Conservation (phyloP, 2,329 filamentous ascomycete species). For the Fusarium gaditjirri region DNA sequence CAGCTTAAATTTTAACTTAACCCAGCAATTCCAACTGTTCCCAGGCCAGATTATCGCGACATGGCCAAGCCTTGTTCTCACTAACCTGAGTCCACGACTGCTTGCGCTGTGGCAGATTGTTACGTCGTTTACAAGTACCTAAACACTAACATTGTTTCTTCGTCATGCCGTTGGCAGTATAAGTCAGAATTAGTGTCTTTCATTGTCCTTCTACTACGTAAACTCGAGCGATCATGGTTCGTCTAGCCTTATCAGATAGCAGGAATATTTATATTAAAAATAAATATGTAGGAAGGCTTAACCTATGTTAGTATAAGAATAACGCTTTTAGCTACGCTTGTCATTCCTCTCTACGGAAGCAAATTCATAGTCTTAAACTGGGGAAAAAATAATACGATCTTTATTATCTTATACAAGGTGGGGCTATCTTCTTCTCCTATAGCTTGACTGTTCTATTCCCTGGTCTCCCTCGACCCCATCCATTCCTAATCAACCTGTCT, state of each 20-base stretch:
- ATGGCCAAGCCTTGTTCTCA: neutral
- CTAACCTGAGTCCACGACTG: neutral
- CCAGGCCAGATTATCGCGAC: neutral
- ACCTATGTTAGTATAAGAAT: neutral
- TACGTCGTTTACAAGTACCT: neutral
- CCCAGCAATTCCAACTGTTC: neutral
- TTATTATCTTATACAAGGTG: neutral
- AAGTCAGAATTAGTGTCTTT: neutral
- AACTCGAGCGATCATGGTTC: neutral
- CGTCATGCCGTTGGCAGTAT: neutral
- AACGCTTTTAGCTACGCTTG: neutral
- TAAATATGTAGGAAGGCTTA: neutral
- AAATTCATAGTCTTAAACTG: neutral
- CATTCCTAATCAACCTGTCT: neutral
- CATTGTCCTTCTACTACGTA: neutral
- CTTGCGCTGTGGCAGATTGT: neutral
- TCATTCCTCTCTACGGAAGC: neutral
- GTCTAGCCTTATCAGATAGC: neutral
- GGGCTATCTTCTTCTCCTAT: neutral
- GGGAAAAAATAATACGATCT: neutral
- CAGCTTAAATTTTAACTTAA: neutral
- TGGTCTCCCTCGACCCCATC: neutral
- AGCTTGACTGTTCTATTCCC: neutral
- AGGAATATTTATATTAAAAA: neutral
- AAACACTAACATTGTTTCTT: neutral